Evolutionary conservation across 2,329 filamentous ascomycete species (phyloP), one percentile per base, ranked within the genome.

Genomic region (Aureobasidium sp.): DNA sequence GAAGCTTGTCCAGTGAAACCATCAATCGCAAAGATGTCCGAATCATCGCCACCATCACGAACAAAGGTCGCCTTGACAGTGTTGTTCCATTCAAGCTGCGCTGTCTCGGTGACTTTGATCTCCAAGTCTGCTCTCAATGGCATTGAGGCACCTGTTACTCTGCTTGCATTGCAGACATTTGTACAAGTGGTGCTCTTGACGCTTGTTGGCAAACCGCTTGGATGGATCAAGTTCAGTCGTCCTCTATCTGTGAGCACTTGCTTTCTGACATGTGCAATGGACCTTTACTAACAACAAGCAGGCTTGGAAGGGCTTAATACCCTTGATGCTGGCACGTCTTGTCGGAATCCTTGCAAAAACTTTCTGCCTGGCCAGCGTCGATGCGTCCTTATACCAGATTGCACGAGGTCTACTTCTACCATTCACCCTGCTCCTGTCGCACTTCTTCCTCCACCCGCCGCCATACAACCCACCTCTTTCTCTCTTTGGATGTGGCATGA

Each of bases 1-100:
- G 24, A 39, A 44, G 19, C 53, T 15, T 57, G 37, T 44, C 24
- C 15, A 31, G 40, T 45, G 39, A 37, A 17, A 15, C n/a, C 17
- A 47, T 47, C 54, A 48, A 24, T 58, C 31, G 14, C 24, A 40
- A 39, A 58, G 8, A 58, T 58, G 54, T 58, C 54, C 3, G 37
- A 19, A 27, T 37, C 54, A n/a, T 35, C 47, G 22, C 24, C 58
- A 42, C 58, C 45, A 17, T 52, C 58, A 44, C 33, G 58, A 24
- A 47, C 58, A 19, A 60, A 60, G 17, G 58, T 60, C 17, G 58
- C 58, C 37, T 44, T 60, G 39, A 60, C 58, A 24, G 48, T 60
- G 44, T 7, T 60, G 35, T 60, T 60, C 24, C 58, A 60, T 17
- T 60, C 58, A 15, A 50, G 45, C 27, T 60, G 58, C 19, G 58